A percentile compares a stretch with the other conserved stretches of the same genome.
These are phyloP conservation scores for Erysimum cheiri DNA, from an alignment of 441 rosid species.

Conservation along the genomic window DNA sequence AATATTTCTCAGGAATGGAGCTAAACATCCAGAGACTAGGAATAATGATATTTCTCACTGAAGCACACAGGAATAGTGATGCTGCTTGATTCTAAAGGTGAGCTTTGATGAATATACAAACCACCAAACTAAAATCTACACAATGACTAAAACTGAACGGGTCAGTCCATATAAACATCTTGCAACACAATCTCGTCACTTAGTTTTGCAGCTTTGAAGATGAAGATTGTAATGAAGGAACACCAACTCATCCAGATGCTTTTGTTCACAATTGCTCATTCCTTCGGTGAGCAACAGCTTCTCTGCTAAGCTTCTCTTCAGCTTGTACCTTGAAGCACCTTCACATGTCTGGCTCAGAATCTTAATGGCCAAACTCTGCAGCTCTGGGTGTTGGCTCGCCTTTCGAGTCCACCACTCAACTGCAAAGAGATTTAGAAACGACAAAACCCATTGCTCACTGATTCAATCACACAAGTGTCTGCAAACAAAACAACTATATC, in stretches of 20 bases:
- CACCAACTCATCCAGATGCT: conserved; percentile 42
- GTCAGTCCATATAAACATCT: conserved; percentile 4
- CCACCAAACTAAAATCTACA: conserved; percentile 23
- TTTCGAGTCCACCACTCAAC: conserved; percentile 59
- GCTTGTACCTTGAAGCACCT: conserved; percentile 57
- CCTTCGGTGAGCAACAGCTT: conserved; percentile 42
- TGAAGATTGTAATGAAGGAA: conserved; percentile 56
- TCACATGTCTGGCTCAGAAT: conserved; percentile 62
- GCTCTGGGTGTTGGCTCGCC: conserved; percentile 51
- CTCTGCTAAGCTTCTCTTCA: conserved; percentile 59
- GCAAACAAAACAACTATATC: conserved; percentile 11
- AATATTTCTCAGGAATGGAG: too few species aligned
- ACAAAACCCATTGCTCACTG: background rate
- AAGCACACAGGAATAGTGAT: background rate
- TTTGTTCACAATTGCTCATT: conserved; percentile 39
- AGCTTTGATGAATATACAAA: conserved; percentile 1
- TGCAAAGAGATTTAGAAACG: conserved; percentile 28
- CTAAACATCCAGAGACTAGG: too few species aligned
- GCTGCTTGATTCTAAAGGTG: conserved; percentile 13
- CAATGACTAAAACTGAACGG: background rate
- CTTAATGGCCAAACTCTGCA: conserved; percentile 55
- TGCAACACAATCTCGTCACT: conserved; percentile 36
- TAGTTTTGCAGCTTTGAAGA: conserved; percentile 38
- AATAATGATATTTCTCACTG: background rate
- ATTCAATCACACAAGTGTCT: conserved; percentile 10